Evolutionary conservation across 768 basidiomycete species (phyloP).

Genomic region (Xerocomellus chrysenteron): DNA sequence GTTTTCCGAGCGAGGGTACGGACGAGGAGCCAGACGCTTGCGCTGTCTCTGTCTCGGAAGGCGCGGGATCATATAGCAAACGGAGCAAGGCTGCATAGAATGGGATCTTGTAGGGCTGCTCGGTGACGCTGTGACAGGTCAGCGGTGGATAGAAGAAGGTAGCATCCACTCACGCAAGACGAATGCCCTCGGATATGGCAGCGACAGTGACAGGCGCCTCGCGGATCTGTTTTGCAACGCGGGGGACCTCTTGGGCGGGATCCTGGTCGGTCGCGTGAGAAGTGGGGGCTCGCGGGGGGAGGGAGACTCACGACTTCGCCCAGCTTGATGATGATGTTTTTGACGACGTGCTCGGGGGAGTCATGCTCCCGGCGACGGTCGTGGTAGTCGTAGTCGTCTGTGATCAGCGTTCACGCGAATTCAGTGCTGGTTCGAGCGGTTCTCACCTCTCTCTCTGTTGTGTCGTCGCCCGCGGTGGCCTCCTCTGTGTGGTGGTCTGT

Average conservation of each 20-base stretch:
- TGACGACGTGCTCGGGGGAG: slow-evolving; percentile 71
- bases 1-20: slow-evolving; percentile 54
- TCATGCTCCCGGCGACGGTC: slow-evolving; percentile 69
- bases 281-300: no score
- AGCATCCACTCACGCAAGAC: slow-evolving; percentile 52
- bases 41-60: slow-evolving; percentile 33
- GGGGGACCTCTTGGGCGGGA: slow-evolving; percentile 64
- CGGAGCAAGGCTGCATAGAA: slow-evolving; percentile 83
- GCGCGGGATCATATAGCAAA: slow-evolving; percentile 52
- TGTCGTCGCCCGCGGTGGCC: slow-evolving; percentile 48
- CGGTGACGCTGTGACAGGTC: slow-evolving; percentile 59
- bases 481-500: slow-evolving; percentile 44
- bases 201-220: slow-evolving; percentile 60
- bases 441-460: slow-evolving; percentile 51
- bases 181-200: slow-evolving; percentile 69
- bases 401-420: not conserved
- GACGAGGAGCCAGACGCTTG: slow-evolving; percentile 31
- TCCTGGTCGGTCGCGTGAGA: slow-evolving; percentile 46
- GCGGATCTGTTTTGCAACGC: slow-evolving; percentile 63
- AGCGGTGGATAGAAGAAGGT: slow-evolving; percentile 1
- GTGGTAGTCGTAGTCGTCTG: slow-evolving; percentile 63
- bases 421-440: not conserved
- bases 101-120: slow-evolving; percentile 93
- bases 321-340: slow-evolving; percentile 63
- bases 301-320: slow-evolving; percentile 75